Conservation (phyloP, 805 yeast species). For the Lachancea dasiensis region DNA sequence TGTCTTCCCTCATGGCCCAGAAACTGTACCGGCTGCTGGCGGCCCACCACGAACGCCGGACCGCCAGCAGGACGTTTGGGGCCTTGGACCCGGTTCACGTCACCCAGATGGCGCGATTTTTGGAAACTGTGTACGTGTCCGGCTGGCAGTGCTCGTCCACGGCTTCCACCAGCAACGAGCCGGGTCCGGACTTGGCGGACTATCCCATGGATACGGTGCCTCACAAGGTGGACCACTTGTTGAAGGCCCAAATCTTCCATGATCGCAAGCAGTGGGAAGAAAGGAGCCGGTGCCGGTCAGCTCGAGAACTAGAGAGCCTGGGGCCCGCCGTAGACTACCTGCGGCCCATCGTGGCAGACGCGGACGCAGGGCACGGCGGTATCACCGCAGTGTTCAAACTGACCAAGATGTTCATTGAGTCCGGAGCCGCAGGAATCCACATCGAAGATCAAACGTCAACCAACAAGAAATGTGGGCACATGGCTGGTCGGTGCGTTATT, state of each 20-base stretch:
- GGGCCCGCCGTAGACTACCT: conserved; percentile 76
- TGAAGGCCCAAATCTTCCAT: conserved; percentile 95
- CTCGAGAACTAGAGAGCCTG: conserved; percentile 62
- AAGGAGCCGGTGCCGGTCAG: conserved; percentile 48
- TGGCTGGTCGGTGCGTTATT: conserved; percentile 97
- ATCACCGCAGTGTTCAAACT: conserved; percentile 92
- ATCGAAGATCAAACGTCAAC: conserved; percentile 99
- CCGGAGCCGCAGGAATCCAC: conserved; percentile 98
- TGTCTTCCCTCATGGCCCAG: conserved; percentile 74
- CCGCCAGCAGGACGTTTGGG: conserved; percentile 82
- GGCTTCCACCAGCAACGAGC: conserved; percentile 95
- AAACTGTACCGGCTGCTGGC: conserved; percentile 66
- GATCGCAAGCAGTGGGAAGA: conserved; percentile 94
- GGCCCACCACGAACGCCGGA: conserved; percentile 51
- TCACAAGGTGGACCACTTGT: conserved; percentile 93
- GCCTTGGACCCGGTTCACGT: conserved; percentile 95
- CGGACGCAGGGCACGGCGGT: conserved; percentile 99
- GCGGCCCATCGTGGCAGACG: conserved; percentile 95
- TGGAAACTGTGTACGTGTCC: conserved; percentile 87
- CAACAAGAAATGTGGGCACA: conserved; percentile 97
- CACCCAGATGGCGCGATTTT: conserved; percentile 92
- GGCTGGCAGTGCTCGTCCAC: conserved; percentile 99
- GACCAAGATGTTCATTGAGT: conserved; percentile 92
- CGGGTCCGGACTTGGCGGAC: conserved; percentile 97
- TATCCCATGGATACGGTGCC: conserved; percentile 99